phyloP scores from a whole-genome alignment of 1,284 basidiomycete genomes.

The Ceratobasidium sp. region DNA sequence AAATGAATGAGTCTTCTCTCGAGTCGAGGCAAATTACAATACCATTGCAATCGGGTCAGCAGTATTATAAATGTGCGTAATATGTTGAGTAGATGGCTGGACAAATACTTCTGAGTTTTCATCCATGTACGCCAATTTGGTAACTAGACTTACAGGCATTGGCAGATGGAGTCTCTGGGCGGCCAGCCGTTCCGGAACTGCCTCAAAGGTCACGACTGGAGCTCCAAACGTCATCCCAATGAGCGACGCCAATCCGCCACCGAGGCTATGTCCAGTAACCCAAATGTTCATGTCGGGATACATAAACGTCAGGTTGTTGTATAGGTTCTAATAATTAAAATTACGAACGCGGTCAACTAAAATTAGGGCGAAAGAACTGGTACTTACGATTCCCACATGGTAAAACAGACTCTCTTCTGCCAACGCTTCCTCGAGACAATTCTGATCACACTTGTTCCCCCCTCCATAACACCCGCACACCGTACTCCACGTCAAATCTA shows the following conservation, averaged over 20 bases:
- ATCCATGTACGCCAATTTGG: no score
- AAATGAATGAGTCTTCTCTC: no score
- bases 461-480: conserved; percentile 93
- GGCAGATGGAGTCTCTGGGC: conserved; percentile 88
- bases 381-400: conserved; percentile 78
- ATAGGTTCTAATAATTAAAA: conserved; percentile 80
- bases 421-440: conserved; percentile 86
- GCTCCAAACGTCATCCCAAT: conserved; percentile 95
- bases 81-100: conserved; percentile 54
- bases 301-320: conserved; percentile 82
- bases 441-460: conserved; percentile 76
- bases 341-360: no score
- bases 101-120: conserved; percentile 29
- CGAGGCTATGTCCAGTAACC: conserved; percentile 91
- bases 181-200: conserved; percentile 91
- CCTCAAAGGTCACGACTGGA: conserved; percentile 89
- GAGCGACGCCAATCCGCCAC: conserved; percentile 88
- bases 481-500: conserved; percentile 89
- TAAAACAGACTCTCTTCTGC: conserved; percentile 94
- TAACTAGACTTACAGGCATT: conserved; percentile 66
- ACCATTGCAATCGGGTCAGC: conserved; percentile 74
- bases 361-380: background rate
- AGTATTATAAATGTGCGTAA: conserved; percentile 79
- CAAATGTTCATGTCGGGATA: conserved; percentile 92
- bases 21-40: no score